Evolutionary conservation across 2,329 filamentous ascomycete genomes (phyloP).

Genomic region (Geosmithia putterillii): DNA sequence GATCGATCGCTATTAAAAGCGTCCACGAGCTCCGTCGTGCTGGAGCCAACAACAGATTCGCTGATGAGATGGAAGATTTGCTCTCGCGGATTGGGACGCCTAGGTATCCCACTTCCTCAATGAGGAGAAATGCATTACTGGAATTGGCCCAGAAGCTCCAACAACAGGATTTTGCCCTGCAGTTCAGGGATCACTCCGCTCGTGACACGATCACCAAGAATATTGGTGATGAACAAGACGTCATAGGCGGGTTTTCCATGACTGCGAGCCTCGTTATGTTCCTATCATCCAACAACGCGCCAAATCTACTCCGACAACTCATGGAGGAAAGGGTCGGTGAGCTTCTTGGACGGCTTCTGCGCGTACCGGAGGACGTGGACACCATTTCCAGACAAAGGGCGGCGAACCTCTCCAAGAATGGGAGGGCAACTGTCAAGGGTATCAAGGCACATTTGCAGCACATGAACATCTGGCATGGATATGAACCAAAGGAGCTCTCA

Average conservation of each 20-base stretch:
- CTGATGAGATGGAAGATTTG: conserved; percentile 54
- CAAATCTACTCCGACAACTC: conserved; percentile 46
- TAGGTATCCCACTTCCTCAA: conserved; percentile 29
- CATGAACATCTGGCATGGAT: conserved; percentile 47
- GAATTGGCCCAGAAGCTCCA: conserved; percentile 48
- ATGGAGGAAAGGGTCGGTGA: conserved; percentile 37
- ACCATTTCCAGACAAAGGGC: conserved; percentile 50
- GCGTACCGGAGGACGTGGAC: conserved; percentile 40
- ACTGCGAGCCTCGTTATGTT: conserved; percentile 52
- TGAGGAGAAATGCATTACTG: conserved; percentile 45
- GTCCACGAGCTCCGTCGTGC: conserved; percentile 55
- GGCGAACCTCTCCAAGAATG: conserved; percentile 56
- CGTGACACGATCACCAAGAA: conserved; percentile 56
- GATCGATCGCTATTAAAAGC: conserved; percentile 42
- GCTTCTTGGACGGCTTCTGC: conserved; percentile 45
- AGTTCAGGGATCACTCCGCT: conserved; percentile 64
- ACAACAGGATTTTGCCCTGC: conserved; percentile 49
- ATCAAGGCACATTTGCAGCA: conserved; percentile 41
- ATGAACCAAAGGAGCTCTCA: conserved; percentile 37
- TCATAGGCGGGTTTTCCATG: conserved; percentile 50
- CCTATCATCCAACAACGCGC: conserved; percentile 45
- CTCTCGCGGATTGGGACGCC: conserved; percentile 46
- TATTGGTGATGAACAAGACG: conserved; percentile 46
- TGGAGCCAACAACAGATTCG: conserved; percentile 52
- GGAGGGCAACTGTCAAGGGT: conserved; percentile 40